Evolutionary conservation across 257 asterid genomes (phyloP).

Genomic region (Solanum arcanum): DNA sequence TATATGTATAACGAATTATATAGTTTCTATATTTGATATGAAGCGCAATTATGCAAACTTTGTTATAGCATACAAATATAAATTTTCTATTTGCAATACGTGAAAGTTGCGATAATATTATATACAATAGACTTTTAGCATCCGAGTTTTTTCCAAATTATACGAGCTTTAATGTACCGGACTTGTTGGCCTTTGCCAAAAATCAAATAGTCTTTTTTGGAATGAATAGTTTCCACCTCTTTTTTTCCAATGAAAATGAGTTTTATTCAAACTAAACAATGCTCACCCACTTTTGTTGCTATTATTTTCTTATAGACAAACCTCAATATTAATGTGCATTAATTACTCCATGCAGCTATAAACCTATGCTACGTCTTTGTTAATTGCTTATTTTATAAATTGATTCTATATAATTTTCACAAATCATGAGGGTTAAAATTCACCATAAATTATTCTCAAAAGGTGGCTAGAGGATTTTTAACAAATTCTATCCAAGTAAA

Average conservation of each 20-base stretch:
- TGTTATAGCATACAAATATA: no score
- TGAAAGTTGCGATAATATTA: no score
- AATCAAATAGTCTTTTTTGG: not conserved
- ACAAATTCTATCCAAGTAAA: not conserved
- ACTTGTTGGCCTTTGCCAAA: not conserved
- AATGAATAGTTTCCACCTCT: not conserved
- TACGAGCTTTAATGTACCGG: no score
- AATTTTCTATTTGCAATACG: no score
- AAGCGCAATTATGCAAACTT: no score
- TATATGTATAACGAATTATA: no score
- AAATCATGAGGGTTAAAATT: not conserved
- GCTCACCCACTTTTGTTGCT: not conserved
- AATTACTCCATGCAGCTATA: not conserved
- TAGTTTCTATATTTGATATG: no score
- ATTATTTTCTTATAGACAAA: not conserved
- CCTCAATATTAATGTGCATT: not conserved
- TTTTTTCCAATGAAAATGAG: not conserved
- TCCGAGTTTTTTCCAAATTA: no score
- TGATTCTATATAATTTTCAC: not conserved
- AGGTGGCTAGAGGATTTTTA: not conserved
- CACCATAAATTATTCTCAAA: not conserved
- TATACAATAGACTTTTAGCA: no score
- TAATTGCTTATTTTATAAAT: not conserved
- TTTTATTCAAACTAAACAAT: not conserved
- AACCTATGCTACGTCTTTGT: not conserved